Percentiles rank a stretch among this genome's conserved stretches.
These are phyloP conservation scores for Fusarium miscanthi DNA, from an alignment of 2,329 filamentous ascomycete species.

Conservation along the genomic window DNA sequence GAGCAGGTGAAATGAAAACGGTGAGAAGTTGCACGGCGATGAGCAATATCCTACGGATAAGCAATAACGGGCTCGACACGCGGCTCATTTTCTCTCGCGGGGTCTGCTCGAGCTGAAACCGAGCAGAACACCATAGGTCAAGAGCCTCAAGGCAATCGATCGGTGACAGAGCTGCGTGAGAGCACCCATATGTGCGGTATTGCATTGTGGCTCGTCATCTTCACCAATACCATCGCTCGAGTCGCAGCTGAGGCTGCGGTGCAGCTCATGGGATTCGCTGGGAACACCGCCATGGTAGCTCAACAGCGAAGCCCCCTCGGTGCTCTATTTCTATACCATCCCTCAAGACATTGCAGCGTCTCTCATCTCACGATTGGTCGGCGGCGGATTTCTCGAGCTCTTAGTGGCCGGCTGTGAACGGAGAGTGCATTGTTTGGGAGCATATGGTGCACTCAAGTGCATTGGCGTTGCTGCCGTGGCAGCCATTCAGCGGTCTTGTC, in stretches of 20 bases:
- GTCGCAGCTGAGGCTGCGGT: slow-evolving; percentile 19
- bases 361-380: slow-evolving; percentile 30
- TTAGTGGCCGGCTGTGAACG: slow-evolving; percentile 27
- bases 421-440: slow-evolving; percentile 26
- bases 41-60: slow-evolving; percentile 20
- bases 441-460: slow-evolving; percentile 38
- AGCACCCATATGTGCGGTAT: slow-evolving; percentile 29
- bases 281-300: slow-evolving; percentile 23
- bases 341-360: slow-evolving; percentile 12
- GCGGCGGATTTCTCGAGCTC: slow-evolving; percentile 18
- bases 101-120: slow-evolving; percentile 25
- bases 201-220: slow-evolving; percentile 15
- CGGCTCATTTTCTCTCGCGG: slow-evolving; percentile 18
- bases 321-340: slow-evolving; percentile 33
- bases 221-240: slow-evolving; percentile 5
- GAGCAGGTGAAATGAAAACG: slow-evolving; percentile 16
- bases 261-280: slow-evolving; percentile 27
- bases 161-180: slow-evolving; percentile 18
- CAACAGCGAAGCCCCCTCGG: slow-evolving; percentile 18
- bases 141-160: slow-evolving; percentile 35
- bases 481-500: slow-evolving; percentile 34
- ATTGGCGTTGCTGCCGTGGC: slow-evolving; percentile 40
- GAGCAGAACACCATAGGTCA: slow-evolving; percentile 9
- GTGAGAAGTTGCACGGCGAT: slow-evolving; percentile 15
- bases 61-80: slow-evolving; percentile 8